Evolutionary conservation across 208 protist species (phyloP).

Genomic region (Leishmania tarentolae): DNA sequence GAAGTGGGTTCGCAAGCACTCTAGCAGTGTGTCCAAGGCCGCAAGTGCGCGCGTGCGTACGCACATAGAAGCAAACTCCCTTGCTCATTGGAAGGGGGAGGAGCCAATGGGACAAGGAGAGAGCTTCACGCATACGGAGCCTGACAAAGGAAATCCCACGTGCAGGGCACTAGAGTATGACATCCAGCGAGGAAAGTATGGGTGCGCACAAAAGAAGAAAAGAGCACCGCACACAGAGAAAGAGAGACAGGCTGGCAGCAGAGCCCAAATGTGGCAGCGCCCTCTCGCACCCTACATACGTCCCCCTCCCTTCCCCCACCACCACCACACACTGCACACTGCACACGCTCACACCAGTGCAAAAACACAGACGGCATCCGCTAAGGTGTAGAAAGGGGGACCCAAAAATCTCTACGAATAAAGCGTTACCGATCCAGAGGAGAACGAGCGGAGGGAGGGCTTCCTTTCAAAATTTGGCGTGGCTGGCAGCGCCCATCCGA

Average conservation of each 20-base stretch:
- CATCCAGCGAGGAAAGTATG: no score
- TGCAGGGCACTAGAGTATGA: no score
- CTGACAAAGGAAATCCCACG: no score
- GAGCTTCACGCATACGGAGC: no score
- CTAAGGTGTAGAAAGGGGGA: not conserved
- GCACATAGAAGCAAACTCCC: not conserved
- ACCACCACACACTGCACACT: not conserved
- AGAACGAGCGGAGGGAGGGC: not conserved
- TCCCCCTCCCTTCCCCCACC: not conserved
- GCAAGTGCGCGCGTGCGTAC: not conserved
- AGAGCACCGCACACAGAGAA: not conserved
- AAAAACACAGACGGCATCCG: not conserved
- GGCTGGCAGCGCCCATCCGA: not conserved
- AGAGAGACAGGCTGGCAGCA: not conserved
- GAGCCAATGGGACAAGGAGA: not conserved
- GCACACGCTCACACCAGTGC: not conserved
- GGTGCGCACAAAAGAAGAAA: not conserved
- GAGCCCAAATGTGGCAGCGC: not conserved
- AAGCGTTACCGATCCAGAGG: not conserved
- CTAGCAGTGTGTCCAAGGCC: not conserved
- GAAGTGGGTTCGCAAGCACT: no score
- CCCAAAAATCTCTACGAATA: not conserved
- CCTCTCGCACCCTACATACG: not conserved
- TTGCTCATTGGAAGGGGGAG: not conserved
- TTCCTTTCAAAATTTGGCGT: not conserved